Evolutionary conservation across 176 grass and related monocot genomes (phyloP), one percentile per base, ranked within the genome.

Genomic region (Eremochloa ophiuroides): DNA sequence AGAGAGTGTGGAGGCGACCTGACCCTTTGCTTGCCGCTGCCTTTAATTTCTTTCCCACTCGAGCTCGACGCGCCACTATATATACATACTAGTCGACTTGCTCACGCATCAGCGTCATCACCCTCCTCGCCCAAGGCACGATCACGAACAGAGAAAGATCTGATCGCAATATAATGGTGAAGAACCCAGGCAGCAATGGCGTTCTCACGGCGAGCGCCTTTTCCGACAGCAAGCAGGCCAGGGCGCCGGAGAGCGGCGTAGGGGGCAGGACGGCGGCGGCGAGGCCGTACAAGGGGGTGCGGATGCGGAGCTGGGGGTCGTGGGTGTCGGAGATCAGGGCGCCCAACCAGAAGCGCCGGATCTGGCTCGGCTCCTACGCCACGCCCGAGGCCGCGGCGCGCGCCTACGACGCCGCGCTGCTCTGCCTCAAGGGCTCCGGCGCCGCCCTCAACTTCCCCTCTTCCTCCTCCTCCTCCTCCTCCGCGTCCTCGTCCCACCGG

Each of bases 281-380:
- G 88, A 97, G 78, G 74, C 92, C 82, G 30, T 97, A 89, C 90
- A 97, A 94, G 67, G 95, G 95, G 5, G 95, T 97, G 56, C 76
- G 92, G 74, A 94, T 94, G 92, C 88, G 95, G 68, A 97, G 87
- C 80, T 97, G 95, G 95, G 95, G 95, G 8, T 94, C 95, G 34
- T 97, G 95, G 95, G 95, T 97, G 48, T 97, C 95, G 1, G 95
- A 97, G 87, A 94, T 97, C 77, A 90, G 95, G 76, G 92, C 92
- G 48, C 95, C 95, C 58, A 85, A 89, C 69, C 92, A 94, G 84
- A 97, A 97, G 88, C 91, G 87, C 17, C 81, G 95, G 73, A 97
- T 97, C 50, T 97, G 94, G 94, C 94, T 97, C 10, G 94, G 94
- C 2, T 97, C 94, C 37, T 97, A 97, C 85, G 85, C 94, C 26